phyloP scores from a whole-genome alignment of 169 alveolate genomes.

The Plasmodium ovale region DNA sequence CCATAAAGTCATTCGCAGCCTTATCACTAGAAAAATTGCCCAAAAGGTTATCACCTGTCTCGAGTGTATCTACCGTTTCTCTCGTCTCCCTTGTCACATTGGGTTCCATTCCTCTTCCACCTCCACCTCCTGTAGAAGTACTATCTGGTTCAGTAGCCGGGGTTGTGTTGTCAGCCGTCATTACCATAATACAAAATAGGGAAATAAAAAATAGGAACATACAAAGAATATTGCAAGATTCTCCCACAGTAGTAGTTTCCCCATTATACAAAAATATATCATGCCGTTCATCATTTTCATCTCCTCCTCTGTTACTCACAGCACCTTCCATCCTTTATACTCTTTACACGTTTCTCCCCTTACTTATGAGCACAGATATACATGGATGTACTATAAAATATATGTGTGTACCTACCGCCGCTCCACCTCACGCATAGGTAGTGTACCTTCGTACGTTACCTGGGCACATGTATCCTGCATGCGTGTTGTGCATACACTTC shows the following conservation, averaged over 20 bases:
- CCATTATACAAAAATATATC: slow-evolving; percentile 29
- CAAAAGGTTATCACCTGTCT: neutral
- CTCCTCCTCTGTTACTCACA: slow-evolving; percentile 15
- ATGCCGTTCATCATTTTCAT: slow-evolving; percentile 29
- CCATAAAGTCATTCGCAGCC: slow-evolving; percentile 17
- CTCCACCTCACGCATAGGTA: too few species aligned
- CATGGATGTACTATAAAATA: too few species aligned
- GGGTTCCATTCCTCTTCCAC: neutral
- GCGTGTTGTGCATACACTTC: too few species aligned
- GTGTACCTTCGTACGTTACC: too few species aligned
- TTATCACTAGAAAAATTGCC: neutral
- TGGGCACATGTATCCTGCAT: too few species aligned
- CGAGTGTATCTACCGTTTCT: too few species aligned
- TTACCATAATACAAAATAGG: slow-evolving; percentile 38
- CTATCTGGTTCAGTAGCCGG: neutral
- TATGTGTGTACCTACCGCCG: too few species aligned
- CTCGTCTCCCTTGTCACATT: too few species aligned
- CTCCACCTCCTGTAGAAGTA: neutral
- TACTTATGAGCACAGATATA: too few species aligned
- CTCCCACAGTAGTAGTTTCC: slow-evolving; percentile 34
- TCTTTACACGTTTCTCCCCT: too few species aligned
- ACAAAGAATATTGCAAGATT: slow-evolving; percentile 56
- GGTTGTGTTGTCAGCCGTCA: slow-evolving; percentile 27
- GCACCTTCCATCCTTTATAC: neutral
- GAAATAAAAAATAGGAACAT: slow-evolving; percentile 47